These are phyloP conservation scores for Apiosordaria backusii DNA, from an alignment of 495 filamentous ascomycete genomes.

Conservation along the genomic window DNA sequence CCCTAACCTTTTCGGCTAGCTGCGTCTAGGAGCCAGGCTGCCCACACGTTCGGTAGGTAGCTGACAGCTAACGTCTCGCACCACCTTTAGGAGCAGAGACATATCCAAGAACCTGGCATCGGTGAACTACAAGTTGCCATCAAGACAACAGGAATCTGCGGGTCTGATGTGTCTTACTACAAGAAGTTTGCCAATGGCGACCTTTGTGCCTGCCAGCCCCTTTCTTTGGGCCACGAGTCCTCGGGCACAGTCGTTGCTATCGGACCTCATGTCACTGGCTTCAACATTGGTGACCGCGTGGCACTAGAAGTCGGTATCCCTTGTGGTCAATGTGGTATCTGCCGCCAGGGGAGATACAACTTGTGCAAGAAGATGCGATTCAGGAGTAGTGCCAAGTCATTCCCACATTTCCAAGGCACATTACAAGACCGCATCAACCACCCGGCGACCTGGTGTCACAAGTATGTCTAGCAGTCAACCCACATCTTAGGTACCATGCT, in stretches of 20 bases:
- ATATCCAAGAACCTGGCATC: slow-evolving; percentile 42
- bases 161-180: slow-evolving; percentile 84
- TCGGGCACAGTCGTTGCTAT: slow-evolving; percentile 65
- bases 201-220: slow-evolving; percentile 67
- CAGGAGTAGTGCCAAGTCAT: slow-evolving; percentile 75
- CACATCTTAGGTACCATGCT: neutral
- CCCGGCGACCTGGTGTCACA: slow-evolving; percentile 72
- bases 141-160: slow-evolving; percentile 74
- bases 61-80: slow-evolving; percentile 13
- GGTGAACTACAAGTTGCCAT: slow-evolving; percentile 71
- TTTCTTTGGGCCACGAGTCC: slow-evolving; percentile 78
- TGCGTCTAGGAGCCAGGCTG: slow-evolving; percentile 19
- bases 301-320: slow-evolving; percentile 83
- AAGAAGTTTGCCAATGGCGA: slow-evolving; percentile 80
- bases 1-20: slow-evolving; percentile 22
- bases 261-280: slow-evolving; percentile 52
- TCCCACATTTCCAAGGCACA: slow-evolving; percentile 87
- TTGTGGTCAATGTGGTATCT: slow-evolving; percentile 70
- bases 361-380: slow-evolving; percentile 82
- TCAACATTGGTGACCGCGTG: slow-evolving; percentile 71
- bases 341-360: slow-evolving; percentile 78
- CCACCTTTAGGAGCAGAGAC: slow-evolving; percentile 42
- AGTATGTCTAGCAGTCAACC: slow-evolving; percentile 39
- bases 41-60: slow-evolving; percentile 18
- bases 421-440: slow-evolving; percentile 87